phyloP scores from a whole-genome alignment of 2,329 filamentous ascomycete species.

The Hysterium pulicare region DNA sequence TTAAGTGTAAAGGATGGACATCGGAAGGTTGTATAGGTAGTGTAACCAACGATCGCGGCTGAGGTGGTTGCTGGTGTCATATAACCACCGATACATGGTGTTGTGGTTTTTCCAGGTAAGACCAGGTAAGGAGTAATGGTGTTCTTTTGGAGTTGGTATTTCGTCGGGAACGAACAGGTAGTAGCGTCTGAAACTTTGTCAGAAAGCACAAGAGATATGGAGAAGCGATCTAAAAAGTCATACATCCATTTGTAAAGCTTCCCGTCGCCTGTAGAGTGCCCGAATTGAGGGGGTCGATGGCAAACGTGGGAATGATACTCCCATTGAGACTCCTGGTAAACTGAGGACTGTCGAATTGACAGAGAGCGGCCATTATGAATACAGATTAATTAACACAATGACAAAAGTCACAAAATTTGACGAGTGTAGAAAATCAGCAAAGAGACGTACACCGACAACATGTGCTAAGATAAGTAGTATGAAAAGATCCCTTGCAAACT shows the following conservation, averaged over 20 bases:
- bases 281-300: not conserved
- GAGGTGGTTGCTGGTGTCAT: not conserved
- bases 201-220: not conserved
- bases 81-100: not conserved
- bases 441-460: no score
- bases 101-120: not conserved
- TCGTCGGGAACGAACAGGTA: not conserved
- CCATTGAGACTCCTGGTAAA: not conserved
- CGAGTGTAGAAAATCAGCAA: no score
- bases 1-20: conserved; percentile 1
- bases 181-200: not conserved
- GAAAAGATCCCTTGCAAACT: no score
- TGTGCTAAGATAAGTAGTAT: no score
- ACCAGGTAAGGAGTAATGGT: conserved; percentile 1
- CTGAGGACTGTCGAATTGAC: conserved; percentile 1
- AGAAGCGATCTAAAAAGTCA: not conserved
- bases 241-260: conserved; percentile 3
- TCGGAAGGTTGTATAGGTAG: not conserved
- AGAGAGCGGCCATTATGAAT: not conserved
- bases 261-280: not conserved
- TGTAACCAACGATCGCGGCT: not conserved
- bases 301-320: conserved; percentile 1
- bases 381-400: no score
- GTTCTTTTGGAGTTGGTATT: not conserved
- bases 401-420: no score